These are phyloP conservation scores for Calonectria pseudoturangicola DNA, from an alignment of 2,329 filamentous ascomycete species.

Conservation along the genomic window DNA sequence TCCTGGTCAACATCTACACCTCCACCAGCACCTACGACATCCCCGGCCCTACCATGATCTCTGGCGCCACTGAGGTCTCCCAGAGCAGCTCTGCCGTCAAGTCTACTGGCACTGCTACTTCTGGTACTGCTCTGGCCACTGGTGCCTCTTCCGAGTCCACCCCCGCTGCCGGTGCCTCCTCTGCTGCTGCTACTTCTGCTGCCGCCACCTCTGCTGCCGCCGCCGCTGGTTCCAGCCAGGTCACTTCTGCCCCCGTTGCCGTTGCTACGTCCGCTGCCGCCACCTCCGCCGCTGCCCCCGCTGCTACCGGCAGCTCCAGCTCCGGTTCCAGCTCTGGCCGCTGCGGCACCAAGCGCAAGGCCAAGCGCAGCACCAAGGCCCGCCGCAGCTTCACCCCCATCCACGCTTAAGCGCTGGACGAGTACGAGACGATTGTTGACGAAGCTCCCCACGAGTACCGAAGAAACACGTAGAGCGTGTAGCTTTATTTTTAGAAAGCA, in stretches of 20 bases:
- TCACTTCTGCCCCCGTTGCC: constrained; percentile 26
- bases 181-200: constrained; percentile 34
- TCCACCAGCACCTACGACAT: constrained; percentile 53
- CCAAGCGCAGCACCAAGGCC: constrained; percentile 47
- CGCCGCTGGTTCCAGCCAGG: not conserved
- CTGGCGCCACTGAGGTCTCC: constrained; percentile 44
- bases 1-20: constrained; percentile 59
- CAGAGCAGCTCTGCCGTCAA: constrained; percentile 47
- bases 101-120: constrained; percentile 43
- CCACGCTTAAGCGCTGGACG: constrained; percentile 11
- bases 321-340: constrained; percentile 31
- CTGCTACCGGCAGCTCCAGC: constrained; percentile 30
- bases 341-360: constrained; percentile 50
- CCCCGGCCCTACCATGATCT: constrained; percentile 55
- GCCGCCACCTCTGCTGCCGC: constrained; percentile 36
- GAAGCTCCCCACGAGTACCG: constrained; percentile 26
- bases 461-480: constrained; percentile 47
- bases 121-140: constrained; percentile 39
- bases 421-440: constrained; percentile 14
- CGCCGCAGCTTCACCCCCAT: constrained; percentile 49
- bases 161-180: constrained; percentile 31
- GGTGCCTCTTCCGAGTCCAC: constrained; percentile 39
- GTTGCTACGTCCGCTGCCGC: constrained; percentile 28
- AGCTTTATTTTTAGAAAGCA: constrained; percentile 43
- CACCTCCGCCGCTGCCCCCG: constrained; percentile 38